Conservation (phyloP, 169 alveolate genomes). For the Eimeria falciformis region DNA sequence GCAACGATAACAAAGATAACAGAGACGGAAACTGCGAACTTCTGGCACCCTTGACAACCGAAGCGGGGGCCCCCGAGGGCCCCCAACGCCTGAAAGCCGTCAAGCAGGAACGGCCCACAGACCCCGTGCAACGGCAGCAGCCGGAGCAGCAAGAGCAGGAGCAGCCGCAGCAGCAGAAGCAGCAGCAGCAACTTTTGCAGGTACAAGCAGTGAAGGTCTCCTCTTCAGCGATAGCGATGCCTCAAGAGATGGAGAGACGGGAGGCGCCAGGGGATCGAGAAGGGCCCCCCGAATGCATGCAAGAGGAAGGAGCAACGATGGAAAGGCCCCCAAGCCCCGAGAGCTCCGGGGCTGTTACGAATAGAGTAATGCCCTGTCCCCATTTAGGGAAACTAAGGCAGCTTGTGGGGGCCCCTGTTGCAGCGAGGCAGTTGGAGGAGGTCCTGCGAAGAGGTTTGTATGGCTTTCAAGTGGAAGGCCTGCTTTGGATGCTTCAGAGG, state of each 20-base stretch:
- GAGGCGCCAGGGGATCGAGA: no score
- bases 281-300: no score
- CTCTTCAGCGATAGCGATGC: no score
- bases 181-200: not conserved
- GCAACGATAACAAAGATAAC: not conserved
- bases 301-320: no score
- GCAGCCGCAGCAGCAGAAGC: not conserved
- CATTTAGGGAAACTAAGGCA: no score
- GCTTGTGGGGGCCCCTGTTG: no score
- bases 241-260: no score
- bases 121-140: not conserved
- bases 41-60: not conserved
- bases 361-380: no score
- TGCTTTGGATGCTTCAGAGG: slow-evolving; percentile 25
- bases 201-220: not conserved
- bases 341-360: no score
- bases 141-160: not conserved
- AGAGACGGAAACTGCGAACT: not conserved
- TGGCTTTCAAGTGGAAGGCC: slow-evolving; percentile 9
- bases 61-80: not conserved
- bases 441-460: not conserved
- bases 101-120: not conserved
- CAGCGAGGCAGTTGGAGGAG: no score
- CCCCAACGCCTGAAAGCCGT: not conserved
- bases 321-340: no score